Evolutionary conservation across 108 stramenopile genomes (phyloP).

Genomic region (Fistulifera solaris): DNA sequence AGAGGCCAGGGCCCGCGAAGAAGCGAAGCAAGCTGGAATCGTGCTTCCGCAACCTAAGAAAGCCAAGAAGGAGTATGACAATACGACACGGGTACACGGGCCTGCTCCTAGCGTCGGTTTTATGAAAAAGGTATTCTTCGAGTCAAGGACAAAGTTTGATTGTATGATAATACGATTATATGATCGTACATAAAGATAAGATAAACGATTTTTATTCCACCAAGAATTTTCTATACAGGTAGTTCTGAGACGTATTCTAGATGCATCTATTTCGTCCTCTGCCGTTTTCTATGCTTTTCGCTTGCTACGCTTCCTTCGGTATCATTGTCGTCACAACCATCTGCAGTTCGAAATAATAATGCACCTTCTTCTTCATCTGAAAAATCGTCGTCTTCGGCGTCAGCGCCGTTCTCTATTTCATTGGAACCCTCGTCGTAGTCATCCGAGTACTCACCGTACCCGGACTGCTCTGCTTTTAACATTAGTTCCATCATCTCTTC

Average conservation of each 20-base stretch:
- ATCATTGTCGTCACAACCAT: slow-evolving; percentile 7
- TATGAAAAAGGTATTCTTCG: slow-evolving; percentile 61
- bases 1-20: slow-evolving; percentile 35
- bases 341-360: not conserved
- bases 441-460: slow-evolving; percentile 51
- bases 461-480: slow-evolving; percentile 40
- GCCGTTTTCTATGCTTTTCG: slow-evolving; percentile 4
- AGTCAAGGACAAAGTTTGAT: slow-evolving; percentile 24
- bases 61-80: slow-evolving; percentile 18
- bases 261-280: too few relatives aligned
- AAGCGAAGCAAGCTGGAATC: slow-evolving; percentile 65
- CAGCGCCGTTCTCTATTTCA: slow-evolving; percentile 16
- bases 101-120: slow-evolving; percentile 73
- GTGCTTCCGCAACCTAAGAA: slow-evolving; percentile 36
- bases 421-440: slow-evolving; percentile 36
- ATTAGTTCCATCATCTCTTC: slow-evolving; percentile 69
- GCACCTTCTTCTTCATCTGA: too few relatives aligned
- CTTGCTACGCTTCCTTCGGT: slow-evolving; percentile 23
- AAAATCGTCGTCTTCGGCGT: slow-evolving; percentile 2
- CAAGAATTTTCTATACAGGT: too few relatives aligned
- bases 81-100: slow-evolving; percentile 30
- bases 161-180: too few relatives aligned
- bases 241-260: too few relatives aligned
- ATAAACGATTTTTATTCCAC: too few relatives aligned
- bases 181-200: too few relatives aligned